These are phyloP conservation scores for Actinomortierella wolfii DNA, from an alignment of 371 early-diverging fungal species.

Conservation along the genomic window DNA sequence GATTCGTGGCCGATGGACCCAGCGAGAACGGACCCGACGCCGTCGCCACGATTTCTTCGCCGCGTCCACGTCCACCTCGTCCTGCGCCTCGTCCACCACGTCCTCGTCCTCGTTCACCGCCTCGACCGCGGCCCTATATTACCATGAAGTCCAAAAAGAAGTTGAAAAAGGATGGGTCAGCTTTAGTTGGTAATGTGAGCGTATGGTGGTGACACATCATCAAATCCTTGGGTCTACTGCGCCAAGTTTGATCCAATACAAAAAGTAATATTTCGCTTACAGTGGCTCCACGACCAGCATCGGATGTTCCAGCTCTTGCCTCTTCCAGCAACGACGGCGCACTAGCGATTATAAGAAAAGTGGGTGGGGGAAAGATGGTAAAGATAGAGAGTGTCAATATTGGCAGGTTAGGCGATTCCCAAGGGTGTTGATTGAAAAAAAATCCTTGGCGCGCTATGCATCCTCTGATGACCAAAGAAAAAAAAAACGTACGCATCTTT, in stretches of 20 bases:
- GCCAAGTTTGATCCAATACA: background rate
- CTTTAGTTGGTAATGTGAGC: too few species aligned
- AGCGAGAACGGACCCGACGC: conserved; percentile 75
- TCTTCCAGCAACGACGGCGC: conserved; percentile 22
- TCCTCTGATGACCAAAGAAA: background rate
- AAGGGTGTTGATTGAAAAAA: too few species aligned
- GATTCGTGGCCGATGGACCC: conserved; percentile 57
- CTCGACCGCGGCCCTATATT: conserved; percentile 27
- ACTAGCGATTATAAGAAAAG: conserved; percentile 2
- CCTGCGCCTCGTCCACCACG: conserved; percentile 50
- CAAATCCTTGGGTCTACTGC: too few species aligned
- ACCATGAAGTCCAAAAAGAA: background rate
- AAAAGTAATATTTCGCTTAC: conserved; percentile 10
- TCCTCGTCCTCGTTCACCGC: conserved; percentile 32
- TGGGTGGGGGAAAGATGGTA: too few species aligned
- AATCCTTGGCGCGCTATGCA: too few species aligned
- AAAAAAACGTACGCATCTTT: conserved; percentile 24
- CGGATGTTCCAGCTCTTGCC: conserved; percentile 18
- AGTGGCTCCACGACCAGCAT: conserved; percentile 16
- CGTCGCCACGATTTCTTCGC: conserved; percentile 49
- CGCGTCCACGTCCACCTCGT: conserved; percentile 46
- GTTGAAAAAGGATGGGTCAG: background rate
- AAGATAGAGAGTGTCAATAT: too few species aligned
- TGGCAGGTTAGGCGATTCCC: too few species aligned
- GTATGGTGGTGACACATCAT: too few species aligned